Evolutionary conservation across 1,284 basidiomycete species (phyloP).

Genomic region (Cutaneotrichosporon sp.): DNA sequence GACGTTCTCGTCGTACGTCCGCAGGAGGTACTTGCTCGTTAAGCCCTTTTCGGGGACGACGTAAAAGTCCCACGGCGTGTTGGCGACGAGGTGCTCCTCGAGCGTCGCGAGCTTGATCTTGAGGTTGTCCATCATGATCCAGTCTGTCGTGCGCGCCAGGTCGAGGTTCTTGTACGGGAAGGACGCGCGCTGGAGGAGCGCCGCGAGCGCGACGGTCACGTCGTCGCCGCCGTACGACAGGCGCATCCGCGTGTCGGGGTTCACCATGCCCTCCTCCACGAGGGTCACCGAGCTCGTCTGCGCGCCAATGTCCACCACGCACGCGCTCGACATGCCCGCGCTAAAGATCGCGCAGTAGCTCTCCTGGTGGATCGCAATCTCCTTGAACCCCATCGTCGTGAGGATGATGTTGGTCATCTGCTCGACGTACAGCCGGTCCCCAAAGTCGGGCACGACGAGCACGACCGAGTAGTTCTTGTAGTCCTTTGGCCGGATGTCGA

Average conservation of each 20-base stretch:
- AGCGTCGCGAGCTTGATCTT: slow-evolving; percentile 80
- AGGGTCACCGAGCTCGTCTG: slow-evolving; percentile 83
- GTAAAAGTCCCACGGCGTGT: slow-evolving; percentile 86
- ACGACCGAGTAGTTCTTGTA: slow-evolving; percentile 84
- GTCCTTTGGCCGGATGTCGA: slow-evolving; percentile 61
- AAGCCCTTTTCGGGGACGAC: slow-evolving; percentile 70
- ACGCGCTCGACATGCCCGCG: slow-evolving; percentile 92
- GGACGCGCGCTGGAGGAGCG: slow-evolving; percentile 74
- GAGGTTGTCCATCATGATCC: slow-evolving; percentile 83
- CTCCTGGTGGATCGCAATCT: slow-evolving; percentile 90
- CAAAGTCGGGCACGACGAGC: slow-evolving; percentile 90
- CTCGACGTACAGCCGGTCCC: slow-evolving; percentile 78
- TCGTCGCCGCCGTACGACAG: slow-evolving; percentile 91
- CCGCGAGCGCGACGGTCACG: slow-evolving; percentile 83
- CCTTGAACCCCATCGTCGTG: slow-evolving; percentile 83
- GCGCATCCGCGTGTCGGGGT: slow-evolving; percentile 83
- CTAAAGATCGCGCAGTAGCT: slow-evolving; percentile 92
- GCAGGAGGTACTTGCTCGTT: slow-evolving; percentile 84
- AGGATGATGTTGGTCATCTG: slow-evolving; percentile 77
- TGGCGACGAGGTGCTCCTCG: slow-evolving; percentile 81
- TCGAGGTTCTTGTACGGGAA: slow-evolving; percentile 88
- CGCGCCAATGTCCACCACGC: slow-evolving; percentile 93
- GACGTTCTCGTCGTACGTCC: slow-evolving; percentile 94
- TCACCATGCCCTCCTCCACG: slow-evolving; percentile 90
- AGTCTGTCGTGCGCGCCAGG: slow-evolving; percentile 74